phyloP scores from a whole-genome alignment of 257 asterid genomes.

The Verbena officinalis region DNA sequence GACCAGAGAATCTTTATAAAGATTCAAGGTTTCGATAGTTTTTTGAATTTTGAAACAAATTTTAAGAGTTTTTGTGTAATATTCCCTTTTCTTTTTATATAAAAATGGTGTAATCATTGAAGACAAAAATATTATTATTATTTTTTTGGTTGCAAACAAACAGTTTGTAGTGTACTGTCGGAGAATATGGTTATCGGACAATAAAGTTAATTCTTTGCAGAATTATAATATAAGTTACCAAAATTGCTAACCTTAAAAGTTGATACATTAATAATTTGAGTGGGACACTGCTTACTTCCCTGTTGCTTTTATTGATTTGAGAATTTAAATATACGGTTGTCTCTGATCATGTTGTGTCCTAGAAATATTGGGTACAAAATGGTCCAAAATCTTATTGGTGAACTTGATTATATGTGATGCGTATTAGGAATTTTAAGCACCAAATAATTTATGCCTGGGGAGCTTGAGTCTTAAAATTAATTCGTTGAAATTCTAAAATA shows the following conservation, averaged over 20 bases:
- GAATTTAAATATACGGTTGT: not conserved
- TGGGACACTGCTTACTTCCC: not conserved
- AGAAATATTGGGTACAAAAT: not conserved
- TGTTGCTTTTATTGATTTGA: not conserved
- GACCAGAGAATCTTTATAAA: no score
- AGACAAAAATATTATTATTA: not conserved
- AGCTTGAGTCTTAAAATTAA: no score
- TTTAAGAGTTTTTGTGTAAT: no score
- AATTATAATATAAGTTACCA: not conserved
- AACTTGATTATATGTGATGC: no score
- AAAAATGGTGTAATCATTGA: slow-evolving; percentile 10
- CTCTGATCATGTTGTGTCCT: not conserved
- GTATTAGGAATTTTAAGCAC: no score
- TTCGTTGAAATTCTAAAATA: no score
- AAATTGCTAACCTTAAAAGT: not conserved
- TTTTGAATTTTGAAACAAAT: no score
- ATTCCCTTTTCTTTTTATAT: slow-evolving; percentile 10
- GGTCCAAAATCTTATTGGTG: not conserved
- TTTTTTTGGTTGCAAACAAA: not conserved
- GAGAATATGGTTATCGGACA: not conserved
- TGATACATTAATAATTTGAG: not conserved
- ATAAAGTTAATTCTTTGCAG: not conserved
- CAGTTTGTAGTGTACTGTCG: not conserved
- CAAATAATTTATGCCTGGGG: no score
- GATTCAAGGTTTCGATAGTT: no score